Percentiles rank a stretch among this genome's conserved stretches.
Conservation (phyloP, 441 rosid genomes). For the Gossypium gossypioides region DNA sequence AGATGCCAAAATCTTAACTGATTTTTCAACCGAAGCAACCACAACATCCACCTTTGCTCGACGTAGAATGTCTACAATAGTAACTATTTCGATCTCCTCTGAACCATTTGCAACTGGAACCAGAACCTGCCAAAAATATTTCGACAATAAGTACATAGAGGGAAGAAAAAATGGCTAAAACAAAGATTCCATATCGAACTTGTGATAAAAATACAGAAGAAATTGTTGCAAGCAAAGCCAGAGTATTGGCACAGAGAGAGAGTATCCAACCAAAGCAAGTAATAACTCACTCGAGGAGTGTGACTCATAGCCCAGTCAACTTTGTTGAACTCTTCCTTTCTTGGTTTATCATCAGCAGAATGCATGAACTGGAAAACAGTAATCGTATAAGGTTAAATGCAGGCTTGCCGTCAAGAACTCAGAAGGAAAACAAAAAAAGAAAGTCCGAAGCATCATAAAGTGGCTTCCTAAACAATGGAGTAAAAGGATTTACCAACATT, state of each 20-base stretch:
- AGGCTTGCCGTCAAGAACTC: not conserved
- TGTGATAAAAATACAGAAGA: not conserved
- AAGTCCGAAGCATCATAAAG: not conserved
- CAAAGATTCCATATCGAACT: not conserved
- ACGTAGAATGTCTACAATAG: constrained; percentile 58
- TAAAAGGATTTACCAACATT: constrained; percentile 37
- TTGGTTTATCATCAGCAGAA: constrained; percentile 29
- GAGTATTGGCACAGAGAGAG: not conserved
- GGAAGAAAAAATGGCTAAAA: not conserved
- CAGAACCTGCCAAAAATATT: constrained; percentile 53
- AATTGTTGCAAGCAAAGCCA: not conserved
- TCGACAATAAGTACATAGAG: not conserved
- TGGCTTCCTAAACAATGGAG: not conserved
- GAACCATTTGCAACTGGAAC: constrained; percentile 82
- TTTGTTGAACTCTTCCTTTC: constrained; percentile 61
- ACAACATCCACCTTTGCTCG: constrained; percentile 78
- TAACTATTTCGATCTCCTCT: constrained; percentile 69
- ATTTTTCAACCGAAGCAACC: constrained; percentile 70
- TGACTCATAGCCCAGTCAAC: constrained; percentile 62
- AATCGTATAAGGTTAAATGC: constrained; percentile 11
- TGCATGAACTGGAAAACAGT: constrained; percentile 40
- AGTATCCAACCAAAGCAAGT: not conserved
- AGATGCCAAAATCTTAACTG: constrained; percentile 54
- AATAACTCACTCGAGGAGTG: constrained; percentile 56
- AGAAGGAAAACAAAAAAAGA: not conserved